These are phyloP conservation scores for Leccinum variicolor DNA, from an alignment of 768 basidiomycete species.

Conservation along the genomic window DNA sequence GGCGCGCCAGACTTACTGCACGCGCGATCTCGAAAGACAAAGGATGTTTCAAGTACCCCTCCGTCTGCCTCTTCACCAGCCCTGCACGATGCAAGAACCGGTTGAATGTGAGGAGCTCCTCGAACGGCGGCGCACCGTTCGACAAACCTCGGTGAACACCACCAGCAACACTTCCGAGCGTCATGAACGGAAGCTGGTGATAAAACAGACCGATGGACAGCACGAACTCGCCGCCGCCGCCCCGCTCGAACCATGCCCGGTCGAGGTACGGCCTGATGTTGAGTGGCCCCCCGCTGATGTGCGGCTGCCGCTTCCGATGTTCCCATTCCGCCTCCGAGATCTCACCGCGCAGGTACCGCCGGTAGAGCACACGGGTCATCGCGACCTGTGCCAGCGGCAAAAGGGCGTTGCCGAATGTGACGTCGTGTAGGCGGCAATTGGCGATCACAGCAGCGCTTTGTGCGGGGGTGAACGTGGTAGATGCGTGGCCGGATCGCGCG, in stretches of 20 bases:
- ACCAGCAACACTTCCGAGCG: constrained; percentile 24
- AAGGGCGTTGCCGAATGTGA: constrained; percentile 52
- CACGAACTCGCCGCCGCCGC: constrained; percentile 44
- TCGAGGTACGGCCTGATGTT: constrained; percentile 44
- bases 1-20: constrained; percentile 5
- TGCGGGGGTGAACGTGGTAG: constrained; percentile 25
- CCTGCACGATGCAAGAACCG: constrained; percentile 47
- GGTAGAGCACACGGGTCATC: constrained; percentile 47
- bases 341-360: constrained; percentile 44
- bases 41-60: constrained; percentile 38
- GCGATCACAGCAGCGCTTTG: constrained; percentile 31
- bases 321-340: constrained; percentile 53
- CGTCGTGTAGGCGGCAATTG: constrained; percentile 38
- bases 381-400: constrained; percentile 52
- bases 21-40: constrained; percentile 42
- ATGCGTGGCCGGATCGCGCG: constrained; percentile 31
- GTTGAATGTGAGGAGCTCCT: constrained; percentile 39
- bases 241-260: constrained; percentile 41
- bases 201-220: constrained; percentile 42
- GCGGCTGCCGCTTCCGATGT: constrained; percentile 30
- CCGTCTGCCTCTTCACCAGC: constrained; percentile 36
- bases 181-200: constrained; percentile 47
- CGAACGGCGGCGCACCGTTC: constrained; percentile 36
- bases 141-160: neutral
- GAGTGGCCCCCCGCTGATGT: neutral